These are phyloP conservation scores for Piromyces finnis DNA, from an alignment of 192 early-diverging fungal species.

Conservation along the genomic window DNA sequence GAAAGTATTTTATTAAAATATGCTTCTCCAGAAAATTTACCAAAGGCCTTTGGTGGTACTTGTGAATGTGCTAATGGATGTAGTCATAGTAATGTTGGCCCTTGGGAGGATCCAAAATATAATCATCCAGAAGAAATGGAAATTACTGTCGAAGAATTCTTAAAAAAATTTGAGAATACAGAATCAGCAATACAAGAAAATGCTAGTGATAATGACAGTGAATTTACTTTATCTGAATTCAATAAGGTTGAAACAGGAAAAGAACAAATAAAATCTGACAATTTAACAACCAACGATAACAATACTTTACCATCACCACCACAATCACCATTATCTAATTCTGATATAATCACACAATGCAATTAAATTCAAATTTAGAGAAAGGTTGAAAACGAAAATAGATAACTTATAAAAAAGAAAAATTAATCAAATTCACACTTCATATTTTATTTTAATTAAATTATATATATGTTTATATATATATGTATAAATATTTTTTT, in stretches of 20 bases:
- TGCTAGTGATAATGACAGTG: background rate
- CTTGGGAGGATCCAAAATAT: slow-evolving; percentile 16
- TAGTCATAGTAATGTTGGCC: slow-evolving; percentile 18
- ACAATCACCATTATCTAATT: background rate
- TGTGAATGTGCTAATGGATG: slow-evolving; percentile 56
- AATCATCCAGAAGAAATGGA: background rate
- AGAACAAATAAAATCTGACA: background rate
- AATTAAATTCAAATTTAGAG: background rate
- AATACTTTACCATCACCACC: background rate
- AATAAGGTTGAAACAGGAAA: background rate
- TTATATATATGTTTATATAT: no score
- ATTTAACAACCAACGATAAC: no score
- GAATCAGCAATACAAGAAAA: background rate
- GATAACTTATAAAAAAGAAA: no score
- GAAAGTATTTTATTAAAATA: slow-evolving; percentile 33
- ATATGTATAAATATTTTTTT: no score
- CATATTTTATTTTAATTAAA: no score
- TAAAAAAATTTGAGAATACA: background rate
- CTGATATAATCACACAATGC: no score
- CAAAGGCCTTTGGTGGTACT: slow-evolving; percentile 45
- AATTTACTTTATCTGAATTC: background rate
- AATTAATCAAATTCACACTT: no score
- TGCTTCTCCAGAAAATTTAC: slow-evolving; percentile 45
- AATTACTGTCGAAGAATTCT: background rate
- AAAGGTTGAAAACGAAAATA: background rate